Conservation (phyloP, 306 rosid species). For the Dalbergia cultrata region DNA sequence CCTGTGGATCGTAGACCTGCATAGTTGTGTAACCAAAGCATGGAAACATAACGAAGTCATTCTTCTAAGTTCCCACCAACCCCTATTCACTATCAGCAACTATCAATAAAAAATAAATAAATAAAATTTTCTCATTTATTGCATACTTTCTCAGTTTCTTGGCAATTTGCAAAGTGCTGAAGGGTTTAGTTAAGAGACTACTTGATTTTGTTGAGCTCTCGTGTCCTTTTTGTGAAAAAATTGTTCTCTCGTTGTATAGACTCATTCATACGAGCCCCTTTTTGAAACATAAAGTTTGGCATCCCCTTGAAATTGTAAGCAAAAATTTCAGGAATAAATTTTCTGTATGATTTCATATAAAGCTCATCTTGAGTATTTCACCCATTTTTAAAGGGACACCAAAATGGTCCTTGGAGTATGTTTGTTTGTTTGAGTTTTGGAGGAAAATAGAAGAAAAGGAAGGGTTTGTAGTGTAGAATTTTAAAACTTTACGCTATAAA, state of each 20-base stretch:
- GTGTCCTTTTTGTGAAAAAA: neutral
- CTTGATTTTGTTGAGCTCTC: neutral
- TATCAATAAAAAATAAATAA: neutral
- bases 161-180: neutral
- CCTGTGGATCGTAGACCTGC: neutral
- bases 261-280: neutral
- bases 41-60: conserved; percentile 21
- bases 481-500: too few relatives aligned
- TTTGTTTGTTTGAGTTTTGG: too few relatives aligned
- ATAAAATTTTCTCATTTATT: neutral
- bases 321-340: neutral
- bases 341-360: neutral
- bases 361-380: neutral
- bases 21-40: neutral
- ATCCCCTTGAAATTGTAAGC: conserved; percentile 1
- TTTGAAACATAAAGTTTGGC: neutral
- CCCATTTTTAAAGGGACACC: neutral
- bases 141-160: neutral
- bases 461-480: too few relatives aligned
- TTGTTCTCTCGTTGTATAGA: neutral
- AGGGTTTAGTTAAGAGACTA: neutral
- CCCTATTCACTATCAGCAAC: neutral
- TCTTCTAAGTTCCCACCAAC: neutral
- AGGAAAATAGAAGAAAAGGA: too few relatives aligned
- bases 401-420: neutral